Evolutionary conservation across 1,284 basidiomycete species (phyloP), one percentile per base, ranked within the genome.

Genomic region (Ganoderma multipileum): DNA sequence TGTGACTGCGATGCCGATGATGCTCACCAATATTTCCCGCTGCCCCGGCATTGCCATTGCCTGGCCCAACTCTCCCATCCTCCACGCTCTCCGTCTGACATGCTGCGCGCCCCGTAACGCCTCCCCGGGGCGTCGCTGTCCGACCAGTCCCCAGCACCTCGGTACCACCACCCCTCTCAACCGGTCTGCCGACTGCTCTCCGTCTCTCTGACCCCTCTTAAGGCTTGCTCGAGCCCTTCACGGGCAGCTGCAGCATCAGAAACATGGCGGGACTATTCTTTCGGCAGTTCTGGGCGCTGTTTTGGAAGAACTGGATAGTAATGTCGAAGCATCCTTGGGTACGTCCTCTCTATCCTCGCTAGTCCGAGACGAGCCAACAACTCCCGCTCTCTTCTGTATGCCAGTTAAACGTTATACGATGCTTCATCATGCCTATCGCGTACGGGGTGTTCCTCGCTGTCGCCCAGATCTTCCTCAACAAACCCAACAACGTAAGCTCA

Each of bases 261-360:
- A 68, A 26, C 41, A 77, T 76, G 76, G 72, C 69, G n/a, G 70
- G 71, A 23, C 68, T 83, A 14, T 90, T 91, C 76, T 86, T 86
- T 81, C 83, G 86, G 33, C 92, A 94, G 79, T 86, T 90, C 70
- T 78, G 78, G 12, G 89, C 87, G 4, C 79, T 94, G 50, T 85
- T 88, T 65, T 85, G 87, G 84, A 94, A 94, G 84, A 93, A 94
- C 73, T 92, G 89, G 90, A 91, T 90, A 63, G 84, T 91, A 20
- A 78, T 90, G 38, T 85, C 84, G 26, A 90, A 87, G 76, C 89
- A 90, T 77, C 85, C 88, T 66, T 80, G 88, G 74, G 91, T 92
- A 75, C 62, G 38, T 62, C 33, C 64, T 11, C 33, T 39, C n/a
- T 38, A 23, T 30, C 18, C 33, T 39, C 47, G 14, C n/a, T 6